Conservation (phyloP, 768 basidiomycete species). For the Phlebiopsis flavidoalba region DNA sequence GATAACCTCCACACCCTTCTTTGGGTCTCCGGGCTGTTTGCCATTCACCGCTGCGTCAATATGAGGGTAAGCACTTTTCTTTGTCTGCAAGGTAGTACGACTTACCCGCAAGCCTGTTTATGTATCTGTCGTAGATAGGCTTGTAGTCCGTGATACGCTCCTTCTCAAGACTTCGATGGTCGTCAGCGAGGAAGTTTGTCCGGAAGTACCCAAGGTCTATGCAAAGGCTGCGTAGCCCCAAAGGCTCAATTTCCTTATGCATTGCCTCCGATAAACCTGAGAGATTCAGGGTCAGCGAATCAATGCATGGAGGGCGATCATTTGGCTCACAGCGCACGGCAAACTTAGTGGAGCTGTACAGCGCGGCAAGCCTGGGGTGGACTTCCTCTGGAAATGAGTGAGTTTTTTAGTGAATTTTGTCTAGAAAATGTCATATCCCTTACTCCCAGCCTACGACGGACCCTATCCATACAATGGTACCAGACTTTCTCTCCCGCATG, state of each 20-base stretch:
- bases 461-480: conserved; percentile 40
- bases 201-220: conserved; percentile 13
- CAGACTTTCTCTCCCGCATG: conserved; percentile 37
- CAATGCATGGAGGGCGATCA: not conserved
- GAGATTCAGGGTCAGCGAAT: not conserved
- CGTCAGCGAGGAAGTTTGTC: conserved; percentile 6
- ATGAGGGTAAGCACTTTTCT: not conserved
- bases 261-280: conserved; percentile 26
- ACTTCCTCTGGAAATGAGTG: conserved; percentile 20
- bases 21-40: conserved; percentile 22
- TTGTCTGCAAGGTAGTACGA: not conserved
- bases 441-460: conserved; percentile 27
- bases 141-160: conserved; percentile 13
- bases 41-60: conserved; percentile 9
- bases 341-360: conserved; percentile 38
- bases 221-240: conserved; percentile 10
- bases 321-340: conserved; percentile 24
- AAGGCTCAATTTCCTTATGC: conserved; percentile 15
- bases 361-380: conserved; percentile 15
- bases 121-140: conserved; percentile 15
- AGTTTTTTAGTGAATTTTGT: not conserved
- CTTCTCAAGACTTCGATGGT: not conserved
- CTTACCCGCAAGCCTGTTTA: not conserved
- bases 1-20: conserved; percentile 18
- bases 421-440: not conserved